These are phyloP conservation scores for Chlamydomonas eustigma DNA, from an alignment of 139 green algal species.

Conservation along the genomic window DNA sequence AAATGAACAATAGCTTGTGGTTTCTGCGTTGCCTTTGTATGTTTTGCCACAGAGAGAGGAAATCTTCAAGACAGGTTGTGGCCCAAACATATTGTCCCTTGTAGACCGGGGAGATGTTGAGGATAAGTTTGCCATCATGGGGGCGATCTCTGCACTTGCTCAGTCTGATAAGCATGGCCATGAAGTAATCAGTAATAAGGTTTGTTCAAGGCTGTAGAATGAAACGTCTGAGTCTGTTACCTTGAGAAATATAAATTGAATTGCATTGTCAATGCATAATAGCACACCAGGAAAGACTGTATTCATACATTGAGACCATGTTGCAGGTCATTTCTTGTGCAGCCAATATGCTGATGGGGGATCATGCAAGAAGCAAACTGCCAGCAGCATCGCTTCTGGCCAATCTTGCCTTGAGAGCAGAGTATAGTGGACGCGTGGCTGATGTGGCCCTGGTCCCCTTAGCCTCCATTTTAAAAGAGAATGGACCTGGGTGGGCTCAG, in stretches of 20 bases:
- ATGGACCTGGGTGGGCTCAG: not conserved
- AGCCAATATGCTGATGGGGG: not conserved
- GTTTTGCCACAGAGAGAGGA: conserved; percentile 14
- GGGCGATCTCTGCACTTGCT: not conserved
- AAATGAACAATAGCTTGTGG: too few species aligned
- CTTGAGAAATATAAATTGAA: too few species aligned
- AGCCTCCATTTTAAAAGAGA: not conserved
- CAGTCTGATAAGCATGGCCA: not conserved
- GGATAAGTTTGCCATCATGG: not conserved
- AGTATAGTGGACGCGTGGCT: conserved; percentile 9
- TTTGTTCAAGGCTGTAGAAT: too few species aligned
- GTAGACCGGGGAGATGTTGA: not conserved
- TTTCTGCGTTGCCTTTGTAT: too few species aligned
- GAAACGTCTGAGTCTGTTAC: too few species aligned
- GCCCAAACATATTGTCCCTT: not conserved
- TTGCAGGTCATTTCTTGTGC: conserved; percentile 2
- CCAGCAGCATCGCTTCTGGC: conserved; percentile 5
- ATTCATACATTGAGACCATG: too few species aligned
- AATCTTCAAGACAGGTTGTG: conserved; percentile 7
- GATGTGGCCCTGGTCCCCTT: conserved; percentile 8
- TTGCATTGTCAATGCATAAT: too few species aligned
- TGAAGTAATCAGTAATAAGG: conserved; percentile 9
- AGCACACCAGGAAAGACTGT: too few species aligned
- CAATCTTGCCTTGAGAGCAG: not conserved
- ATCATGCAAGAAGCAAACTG: conserved; percentile 8